Evolutionary conservation across 805 yeast genomes (phyloP), one percentile per base, ranked within the genome.

Genomic region (Jamesozyma rosinii): DNA sequence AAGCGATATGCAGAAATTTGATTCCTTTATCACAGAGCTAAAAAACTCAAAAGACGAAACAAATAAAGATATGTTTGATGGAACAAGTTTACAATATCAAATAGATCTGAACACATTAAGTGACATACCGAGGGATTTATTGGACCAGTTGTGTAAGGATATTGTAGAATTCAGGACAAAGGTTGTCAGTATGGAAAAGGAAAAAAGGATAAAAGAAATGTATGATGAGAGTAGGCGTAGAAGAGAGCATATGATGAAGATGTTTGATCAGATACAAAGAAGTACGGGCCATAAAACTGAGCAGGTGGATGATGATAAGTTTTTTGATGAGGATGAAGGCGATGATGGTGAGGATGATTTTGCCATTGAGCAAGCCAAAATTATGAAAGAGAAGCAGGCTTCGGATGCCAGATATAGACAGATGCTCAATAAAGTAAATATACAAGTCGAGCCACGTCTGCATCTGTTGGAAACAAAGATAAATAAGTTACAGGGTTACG

Each of bases 111-210:
- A 42, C 38, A 55, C 61, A 2, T 38, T 61, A 29, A 55, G 61
- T 40, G 65, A 61, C 42, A 42, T 61, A 20, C 64, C 64, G 2
- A 44, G 47, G 13, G 50, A 50, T 26, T 50, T 55, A 8, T 44
- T 61, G 15, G 56, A 54, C 26, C 65, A 59, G 39, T 45, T 61
- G 20, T 56, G 59, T 44, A 67, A 70, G 44, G 76, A 75, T 47
- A 71, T 80, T 37, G 61, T 77, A 38, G 72, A 69, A 47, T 79
- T 80, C 52, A 61, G 85, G 47, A 68, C 79, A 11, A 70, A 68
- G 37, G 80, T 78, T 24, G 57, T 77, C 44, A 69, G 68, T 24
- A 59, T 74, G 21, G 84, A 79, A 47, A 67, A 69, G 42, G 70
- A 70, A 34, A 72, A 73, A 38, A 66, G 77, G 27, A 69, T 68